A percentile compares a stretch with the other conserved stretches of the same genome.
phyloP scores from a whole-genome alignment of 805 yeast genomes.

The Grigorovia humatica region DNA sequence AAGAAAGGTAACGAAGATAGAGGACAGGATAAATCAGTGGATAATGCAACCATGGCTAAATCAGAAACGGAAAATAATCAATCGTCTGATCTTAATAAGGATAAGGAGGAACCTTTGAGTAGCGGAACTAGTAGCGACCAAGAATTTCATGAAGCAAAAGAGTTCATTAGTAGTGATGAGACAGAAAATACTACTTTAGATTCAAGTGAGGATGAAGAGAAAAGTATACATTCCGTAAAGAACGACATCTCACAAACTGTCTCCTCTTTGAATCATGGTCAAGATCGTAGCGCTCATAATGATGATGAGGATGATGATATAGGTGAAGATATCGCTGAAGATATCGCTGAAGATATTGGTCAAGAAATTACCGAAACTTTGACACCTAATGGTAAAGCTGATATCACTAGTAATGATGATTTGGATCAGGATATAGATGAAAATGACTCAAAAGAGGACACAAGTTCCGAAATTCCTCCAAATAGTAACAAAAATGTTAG shows the following conservation, averaged over 20 bases:
- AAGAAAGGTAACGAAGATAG: not conserved
- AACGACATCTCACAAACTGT: not conserved
- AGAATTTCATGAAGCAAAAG: conserved; percentile 16
- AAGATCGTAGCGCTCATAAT: conserved; percentile 25
- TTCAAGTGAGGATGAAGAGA: conserved; percentile 15
- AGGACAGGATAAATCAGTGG: not conserved
- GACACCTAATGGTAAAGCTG: no score
- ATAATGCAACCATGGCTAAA: not conserved
- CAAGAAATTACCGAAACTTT: not conserved
- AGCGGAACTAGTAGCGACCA: conserved; percentile 7
- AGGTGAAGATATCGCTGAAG: conserved; percentile 17
- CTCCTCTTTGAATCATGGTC: not conserved
- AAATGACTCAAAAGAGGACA: conserved; percentile 4
- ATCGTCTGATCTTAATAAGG: not conserved
- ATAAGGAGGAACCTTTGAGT: not conserved
- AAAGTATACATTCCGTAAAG: conserved; percentile 6
- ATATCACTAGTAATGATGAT: not conserved
- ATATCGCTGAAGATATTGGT: conserved; percentile 8
- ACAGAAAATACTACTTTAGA: not conserved
- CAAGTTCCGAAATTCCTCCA: not conserved
- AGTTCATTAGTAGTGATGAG: conserved; percentile 2
- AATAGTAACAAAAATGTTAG: not conserved
- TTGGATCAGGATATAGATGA: conserved; percentile 5
- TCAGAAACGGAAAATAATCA: not conserved
- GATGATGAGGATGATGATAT: conserved; percentile 21